phyloP scores from a whole-genome alignment of 176 grass and related monocot genomes.

The Aegilops longissima region DNA sequence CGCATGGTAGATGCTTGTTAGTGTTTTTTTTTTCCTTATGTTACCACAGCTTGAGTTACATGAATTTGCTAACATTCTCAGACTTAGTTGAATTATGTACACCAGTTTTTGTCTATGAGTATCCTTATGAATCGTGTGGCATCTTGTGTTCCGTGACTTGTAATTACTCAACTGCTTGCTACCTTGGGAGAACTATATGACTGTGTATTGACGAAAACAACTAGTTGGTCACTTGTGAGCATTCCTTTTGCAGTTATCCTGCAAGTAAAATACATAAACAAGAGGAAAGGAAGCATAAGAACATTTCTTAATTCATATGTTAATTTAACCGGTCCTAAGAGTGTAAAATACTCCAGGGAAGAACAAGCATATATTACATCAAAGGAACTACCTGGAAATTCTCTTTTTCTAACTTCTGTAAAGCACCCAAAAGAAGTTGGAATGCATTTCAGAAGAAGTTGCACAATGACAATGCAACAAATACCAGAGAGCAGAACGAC shows the following conservation, averaged over 20 bases:
- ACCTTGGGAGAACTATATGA: no score
- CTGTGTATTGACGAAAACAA: no score
- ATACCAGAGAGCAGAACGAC: neutral
- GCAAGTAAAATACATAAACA: neutral
- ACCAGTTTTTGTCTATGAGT: neutral
- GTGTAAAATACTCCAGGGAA: neutral
- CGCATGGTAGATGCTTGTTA: neutral
- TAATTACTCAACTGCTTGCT: no score
- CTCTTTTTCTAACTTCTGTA: constrained; percentile 52
- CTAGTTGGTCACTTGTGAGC: neutral
- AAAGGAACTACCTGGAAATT: neutral
- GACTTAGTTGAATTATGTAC: neutral
- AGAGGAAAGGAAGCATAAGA: neutral
- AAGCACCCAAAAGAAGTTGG: neutral
- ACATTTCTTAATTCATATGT: neutral
- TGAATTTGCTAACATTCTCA: neutral
- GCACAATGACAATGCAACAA: neutral
- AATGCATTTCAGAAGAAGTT: neutral
- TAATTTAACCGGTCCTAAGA: neutral
- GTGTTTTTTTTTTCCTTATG: neutral
- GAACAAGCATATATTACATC: neutral
- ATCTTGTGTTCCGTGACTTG: neutral
- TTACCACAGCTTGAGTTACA: neutral
- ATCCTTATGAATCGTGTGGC: no score
- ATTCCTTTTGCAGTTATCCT: no score